A percentile compares a stretch with the other conserved stretches of the same genome.
These are phyloP conservation scores for Penicillium cinerascens DNA, from an alignment of 495 filamentous ascomycete genomes.

Conservation along the genomic window DNA sequence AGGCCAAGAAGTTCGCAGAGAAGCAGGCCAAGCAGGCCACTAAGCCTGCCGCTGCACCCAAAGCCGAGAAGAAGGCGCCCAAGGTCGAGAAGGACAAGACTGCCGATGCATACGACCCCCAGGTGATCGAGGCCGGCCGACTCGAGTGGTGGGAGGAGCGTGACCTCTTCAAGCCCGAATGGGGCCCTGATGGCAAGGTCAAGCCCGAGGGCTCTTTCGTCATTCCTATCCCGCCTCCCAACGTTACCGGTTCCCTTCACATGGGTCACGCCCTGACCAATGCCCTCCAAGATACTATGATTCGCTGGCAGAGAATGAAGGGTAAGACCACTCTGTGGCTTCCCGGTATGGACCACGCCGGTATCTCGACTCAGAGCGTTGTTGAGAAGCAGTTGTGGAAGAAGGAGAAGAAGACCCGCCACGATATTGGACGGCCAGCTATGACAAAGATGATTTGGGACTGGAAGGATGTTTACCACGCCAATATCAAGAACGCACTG, in stretches of 20 bases:
- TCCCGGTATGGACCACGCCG: slow-evolving; percentile 74
- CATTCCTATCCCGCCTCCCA: slow-evolving; percentile 73
- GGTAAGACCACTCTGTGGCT: slow-evolving; percentile 67
- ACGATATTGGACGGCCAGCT: slow-evolving; percentile 60
- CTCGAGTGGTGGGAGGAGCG: slow-evolving; percentile 60
- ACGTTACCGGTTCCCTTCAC: slow-evolving; percentile 69
- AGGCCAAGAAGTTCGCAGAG: slow-evolving; percentile 56
- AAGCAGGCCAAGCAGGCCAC: slow-evolving; percentile 51
- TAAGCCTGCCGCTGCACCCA: slow-evolving; percentile 43
- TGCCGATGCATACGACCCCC: slow-evolving; percentile 54
- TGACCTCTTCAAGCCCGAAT: slow-evolving; percentile 72
- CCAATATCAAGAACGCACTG: slow-evolving; percentile 57
- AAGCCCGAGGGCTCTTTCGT: slow-evolving; percentile 68
- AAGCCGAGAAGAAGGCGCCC: slow-evolving; percentile 50
- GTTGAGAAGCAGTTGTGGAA: slow-evolving; percentile 76
- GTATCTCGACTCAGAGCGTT: slow-evolving; percentile 73
- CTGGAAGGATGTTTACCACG: slow-evolving; percentile 70
- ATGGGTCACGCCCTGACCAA: slow-evolving; percentile 68
- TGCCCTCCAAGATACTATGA: slow-evolving; percentile 71
- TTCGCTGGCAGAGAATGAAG: slow-evolving; percentile 65
- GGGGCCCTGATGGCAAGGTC: slow-evolving; percentile 59
- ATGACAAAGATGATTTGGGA: slow-evolving; percentile 62
- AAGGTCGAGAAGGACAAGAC: slow-evolving; percentile 53
- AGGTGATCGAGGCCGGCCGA: slow-evolving; percentile 53
- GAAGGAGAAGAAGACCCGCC: slow-evolving; percentile 59